phyloP scores from a whole-genome alignment of 2,329 filamentous ascomycete genomes.

The Zalaria obscura region DNA sequence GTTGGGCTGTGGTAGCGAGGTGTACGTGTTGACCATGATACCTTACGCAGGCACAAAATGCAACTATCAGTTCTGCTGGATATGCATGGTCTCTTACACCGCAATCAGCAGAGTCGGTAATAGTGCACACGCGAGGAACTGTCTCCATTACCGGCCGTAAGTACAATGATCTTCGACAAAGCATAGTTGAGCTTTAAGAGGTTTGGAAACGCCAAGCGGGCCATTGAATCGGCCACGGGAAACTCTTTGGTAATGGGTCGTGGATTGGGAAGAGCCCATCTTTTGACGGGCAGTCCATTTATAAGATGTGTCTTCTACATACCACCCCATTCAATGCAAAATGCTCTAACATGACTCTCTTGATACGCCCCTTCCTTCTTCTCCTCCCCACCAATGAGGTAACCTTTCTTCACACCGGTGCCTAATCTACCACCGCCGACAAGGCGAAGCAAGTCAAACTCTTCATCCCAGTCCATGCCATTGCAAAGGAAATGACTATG shows the following conservation, averaged over 20 bases:
- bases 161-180: no score
- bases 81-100: conserved; percentile 8
- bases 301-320: conserved; percentile 42
- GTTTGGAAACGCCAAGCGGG: no score
- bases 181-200: no score
- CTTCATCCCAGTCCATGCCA: conserved; percentile 75
- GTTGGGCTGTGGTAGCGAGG: conserved; percentile 1
- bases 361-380: conserved; percentile 17
- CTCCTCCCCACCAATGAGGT: conserved; percentile 57
- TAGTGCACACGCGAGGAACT: background rate
- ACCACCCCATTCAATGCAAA: conserved; percentile 86
- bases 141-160: background rate
- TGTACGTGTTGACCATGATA: no score
- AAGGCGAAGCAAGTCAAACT: conserved; percentile 71
- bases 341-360: conserved; percentile 44
- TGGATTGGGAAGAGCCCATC: no score
- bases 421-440: conserved; percentile 77
- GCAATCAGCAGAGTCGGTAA: background rate
- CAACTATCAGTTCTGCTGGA: conserved; percentile 16
- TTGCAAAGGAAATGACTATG: conserved; percentile 88
- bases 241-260: no score
- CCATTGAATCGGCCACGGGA: no score
- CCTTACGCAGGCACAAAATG: conserved; percentile 8
- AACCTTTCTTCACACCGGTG: conserved; percentile 93
- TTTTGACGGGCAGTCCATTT: no score